phyloP scores from a whole-genome alignment of 495 filamentous ascomycete species.

The Immersiella caudata region DNA sequence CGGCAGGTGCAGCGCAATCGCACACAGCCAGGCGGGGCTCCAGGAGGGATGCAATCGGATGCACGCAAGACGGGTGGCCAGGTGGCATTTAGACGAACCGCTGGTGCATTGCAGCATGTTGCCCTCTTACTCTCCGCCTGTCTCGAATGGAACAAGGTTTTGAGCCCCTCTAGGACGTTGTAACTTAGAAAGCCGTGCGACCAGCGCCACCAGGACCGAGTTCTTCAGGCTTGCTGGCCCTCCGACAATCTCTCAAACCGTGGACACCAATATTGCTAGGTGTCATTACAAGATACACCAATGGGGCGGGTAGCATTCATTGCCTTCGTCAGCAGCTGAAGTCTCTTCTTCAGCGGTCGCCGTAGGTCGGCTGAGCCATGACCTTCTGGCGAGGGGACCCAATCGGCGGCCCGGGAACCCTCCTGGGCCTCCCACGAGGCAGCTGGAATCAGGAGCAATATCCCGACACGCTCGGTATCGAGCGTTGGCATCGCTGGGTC shows the following conservation, averaged over 20 bases:
- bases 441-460: constrained; percentile 5
- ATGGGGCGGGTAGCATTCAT: constrained; percentile 6
- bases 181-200: neutral
- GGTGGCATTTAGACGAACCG: constrained; percentile 8
- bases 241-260: neutral
- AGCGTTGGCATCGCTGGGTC: neutral
- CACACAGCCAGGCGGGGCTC: neutral
- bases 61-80: neutral
- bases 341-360: neutral
- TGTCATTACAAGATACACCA: neutral
- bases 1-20: neutral
- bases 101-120: neutral
- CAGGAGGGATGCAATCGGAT: neutral
- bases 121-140: neutral
- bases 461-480: constrained; percentile 19
- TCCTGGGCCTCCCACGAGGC: neutral
- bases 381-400: constrained; percentile 20
- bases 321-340: neutral
- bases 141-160: neutral
- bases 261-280: neutral
- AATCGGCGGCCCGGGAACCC: constrained; percentile 18
- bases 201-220: neutral
- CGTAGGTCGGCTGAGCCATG: constrained; percentile 13
- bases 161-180: neutral
- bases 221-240: neutral